phyloP scores from a whole-genome alignment of 257 asterid genomes.

The Jacaranda mimosifolia region DNA sequence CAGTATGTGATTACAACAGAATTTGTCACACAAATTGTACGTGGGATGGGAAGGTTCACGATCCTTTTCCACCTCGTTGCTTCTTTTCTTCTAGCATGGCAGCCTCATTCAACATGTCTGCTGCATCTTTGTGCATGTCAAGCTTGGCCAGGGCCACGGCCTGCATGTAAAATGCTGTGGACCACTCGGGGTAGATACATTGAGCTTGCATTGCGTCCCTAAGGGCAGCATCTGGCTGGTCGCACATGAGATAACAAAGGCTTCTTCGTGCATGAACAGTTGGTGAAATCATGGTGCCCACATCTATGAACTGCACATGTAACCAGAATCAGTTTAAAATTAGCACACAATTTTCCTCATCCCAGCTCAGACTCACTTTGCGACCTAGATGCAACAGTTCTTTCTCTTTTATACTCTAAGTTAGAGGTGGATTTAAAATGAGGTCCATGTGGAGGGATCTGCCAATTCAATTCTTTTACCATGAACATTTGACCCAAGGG shows the following conservation, averaged over 20 bases:
- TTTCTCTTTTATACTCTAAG: not conserved
- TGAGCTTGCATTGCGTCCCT: conserved; percentile 99
- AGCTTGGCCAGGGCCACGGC: conserved; percentile 95
- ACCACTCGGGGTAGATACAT: conserved; percentile 89
- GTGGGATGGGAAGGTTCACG: conserved; percentile 22
- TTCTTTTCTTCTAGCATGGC: conserved; percentile 83
- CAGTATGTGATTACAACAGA: conserved; percentile 45
- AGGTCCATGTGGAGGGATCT: not conserved
- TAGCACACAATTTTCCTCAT: too few relatives aligned
- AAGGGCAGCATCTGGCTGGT: conserved; percentile 96
- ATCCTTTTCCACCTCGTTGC: conserved; percentile 68
- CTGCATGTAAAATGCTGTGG: conserved; percentile 98
- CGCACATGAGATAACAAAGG: conserved; percentile 92
- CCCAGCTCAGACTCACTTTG: too few relatives aligned
- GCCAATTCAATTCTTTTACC: not conserved
- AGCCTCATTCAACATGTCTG: conserved; percentile 98
- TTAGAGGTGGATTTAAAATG: not conserved
- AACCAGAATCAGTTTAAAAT: not conserved
- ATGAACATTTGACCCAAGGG: not conserved
- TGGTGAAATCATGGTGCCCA: conserved; percentile 96
- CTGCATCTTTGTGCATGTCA: conserved; percentile 96
- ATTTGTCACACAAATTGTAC: not conserved
- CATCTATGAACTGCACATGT: conserved; percentile 83
- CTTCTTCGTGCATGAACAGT: conserved; percentile 96
- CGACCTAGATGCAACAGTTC: not conserved